phyloP scores from a whole-genome alignment of 768 basidiomycete species.

The Termitomyces sp. region DNA sequence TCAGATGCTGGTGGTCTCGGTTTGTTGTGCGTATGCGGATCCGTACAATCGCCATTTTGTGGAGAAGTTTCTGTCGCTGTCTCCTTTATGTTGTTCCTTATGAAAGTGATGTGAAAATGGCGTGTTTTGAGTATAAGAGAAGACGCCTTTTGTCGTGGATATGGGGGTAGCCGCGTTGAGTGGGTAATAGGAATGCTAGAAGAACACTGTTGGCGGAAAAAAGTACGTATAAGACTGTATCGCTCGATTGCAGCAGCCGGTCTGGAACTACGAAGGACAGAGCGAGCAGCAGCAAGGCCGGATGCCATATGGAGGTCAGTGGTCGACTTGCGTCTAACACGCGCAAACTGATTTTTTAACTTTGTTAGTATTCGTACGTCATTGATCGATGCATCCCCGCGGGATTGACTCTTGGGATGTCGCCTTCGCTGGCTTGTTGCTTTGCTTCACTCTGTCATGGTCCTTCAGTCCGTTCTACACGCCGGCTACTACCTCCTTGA shows the following conservation, averaged over 20 bases:
- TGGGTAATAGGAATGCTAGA: not conserved
- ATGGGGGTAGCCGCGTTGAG: not conserved
- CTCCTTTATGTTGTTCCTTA: not conserved
- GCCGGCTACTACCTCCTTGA: not conserved
- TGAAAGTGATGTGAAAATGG: conserved; percentile 16
- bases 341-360: not conserved
- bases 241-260: conserved; percentile 38
- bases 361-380: not conserved
- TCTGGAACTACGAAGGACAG: conserved; percentile 3
- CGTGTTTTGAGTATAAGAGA: not conserved
- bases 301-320: conserved; percentile 5
- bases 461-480: not conserved
- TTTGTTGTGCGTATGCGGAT: not conserved
- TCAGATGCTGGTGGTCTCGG: not conserved
- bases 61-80: not conserved
- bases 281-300: conserved; percentile 6
- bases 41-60: not conserved
- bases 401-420: not conserved
- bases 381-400: not conserved
- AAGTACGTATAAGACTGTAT: conserved; percentile 51
- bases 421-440: not conserved
- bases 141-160: not conserved
- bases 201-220: conserved; percentile 38
- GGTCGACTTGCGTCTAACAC: not conserved
- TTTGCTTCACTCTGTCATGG: not conserved